Conservation (phyloP, 441 rosid genomes). For the Rhodomyrtus psidioides region DNA sequence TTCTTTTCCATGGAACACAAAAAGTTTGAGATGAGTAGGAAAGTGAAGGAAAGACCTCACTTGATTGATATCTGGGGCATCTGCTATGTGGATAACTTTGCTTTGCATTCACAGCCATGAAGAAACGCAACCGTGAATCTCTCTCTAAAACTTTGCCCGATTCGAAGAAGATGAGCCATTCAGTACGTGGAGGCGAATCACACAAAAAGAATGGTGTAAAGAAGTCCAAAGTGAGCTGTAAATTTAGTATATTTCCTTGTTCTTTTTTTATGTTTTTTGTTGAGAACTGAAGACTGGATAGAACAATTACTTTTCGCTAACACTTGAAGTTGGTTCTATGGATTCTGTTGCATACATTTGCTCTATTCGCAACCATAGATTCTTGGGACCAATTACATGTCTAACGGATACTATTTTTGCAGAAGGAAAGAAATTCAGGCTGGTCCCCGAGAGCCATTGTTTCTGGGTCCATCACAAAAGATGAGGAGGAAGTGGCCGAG, state of each 20-base stretch:
- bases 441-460: slow-evolving; percentile 22
- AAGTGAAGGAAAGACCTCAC: neutral
- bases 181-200: slow-evolving; percentile 28
- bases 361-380: neutral
- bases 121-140: slow-evolving; percentile 60
- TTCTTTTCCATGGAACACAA: slow-evolving; percentile 22
- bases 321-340: neutral
- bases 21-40: slow-evolving; percentile 5
- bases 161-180: slow-evolving; percentile 46
- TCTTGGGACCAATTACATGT: slow-evolving; percentile 1
- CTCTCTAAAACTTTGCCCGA: slow-evolving; percentile 39
- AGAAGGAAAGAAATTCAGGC: slow-evolving; percentile 36
- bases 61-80: slow-evolving; percentile 3
- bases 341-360: neutral
- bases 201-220: slow-evolving; percentile 28
- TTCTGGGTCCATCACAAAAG: slow-evolving; percentile 71
- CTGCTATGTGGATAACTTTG: slow-evolving; percentile 5
- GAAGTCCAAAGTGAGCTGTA: slow-evolving; percentile 42
- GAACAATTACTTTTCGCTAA: neutral
- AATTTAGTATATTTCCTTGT: slow-evolving; percentile 12
- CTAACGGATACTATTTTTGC: slow-evolving; percentile 8
- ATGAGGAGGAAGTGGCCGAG: slow-evolving; percentile 92
- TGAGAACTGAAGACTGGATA: neutral
- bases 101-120: slow-evolving; percentile 59
- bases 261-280: slow-evolving; percentile 1